These are phyloP conservation scores for Leptographium lundbergii DNA, from an alignment of 2,329 filamentous ascomycete genomes.

Conservation along the genomic window DNA sequence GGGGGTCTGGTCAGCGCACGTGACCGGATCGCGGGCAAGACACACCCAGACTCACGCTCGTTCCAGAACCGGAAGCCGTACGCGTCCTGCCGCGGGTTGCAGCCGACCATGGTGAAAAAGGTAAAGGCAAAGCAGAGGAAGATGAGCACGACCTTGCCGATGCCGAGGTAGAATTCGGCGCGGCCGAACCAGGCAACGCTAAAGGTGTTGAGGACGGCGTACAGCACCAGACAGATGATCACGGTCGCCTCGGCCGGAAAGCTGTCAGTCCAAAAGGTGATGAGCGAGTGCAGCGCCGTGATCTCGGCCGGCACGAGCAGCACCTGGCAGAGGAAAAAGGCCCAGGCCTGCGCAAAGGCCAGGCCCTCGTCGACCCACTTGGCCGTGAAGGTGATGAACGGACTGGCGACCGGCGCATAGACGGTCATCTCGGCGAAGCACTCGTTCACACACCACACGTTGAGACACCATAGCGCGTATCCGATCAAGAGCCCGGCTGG, in stretches of 20 bases:
- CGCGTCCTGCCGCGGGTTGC: constrained; percentile 1
- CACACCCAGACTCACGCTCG: constrained; percentile 27
- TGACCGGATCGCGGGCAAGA: too few species aligned
- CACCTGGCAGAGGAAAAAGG: constrained; percentile 35
- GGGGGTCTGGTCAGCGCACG: background rate
- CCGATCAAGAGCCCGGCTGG: constrained; percentile 46
- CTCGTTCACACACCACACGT: constrained; percentile 43
- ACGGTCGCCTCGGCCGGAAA: constrained; percentile 22
- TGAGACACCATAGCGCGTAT: constrained; percentile 41
- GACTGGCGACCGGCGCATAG: constrained; percentile 62
- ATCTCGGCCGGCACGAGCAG: constrained; percentile 35
- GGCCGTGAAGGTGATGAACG: constrained; percentile 57
- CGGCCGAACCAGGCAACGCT: constrained; percentile 7
- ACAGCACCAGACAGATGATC: constrained; percentile 1
- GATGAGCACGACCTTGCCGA: constrained; percentile 34
- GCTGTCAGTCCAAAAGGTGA: constrained; percentile 36
- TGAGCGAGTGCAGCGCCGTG: constrained; percentile 44
- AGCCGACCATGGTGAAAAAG: constrained; percentile 31
- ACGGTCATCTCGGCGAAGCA: constrained; percentile 63
- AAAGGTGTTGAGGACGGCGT: background rate
- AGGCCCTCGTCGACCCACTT: constrained; percentile 26
- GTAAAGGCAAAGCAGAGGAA: constrained; percentile 37
- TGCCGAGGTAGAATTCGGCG: constrained; percentile 8
- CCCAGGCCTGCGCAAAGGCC: constrained; percentile 35
- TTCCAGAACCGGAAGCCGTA: constrained; percentile 8